Base-by-base conservation (phyloP, 805 yeast species). In the Candida silvicultrix region DNA sequence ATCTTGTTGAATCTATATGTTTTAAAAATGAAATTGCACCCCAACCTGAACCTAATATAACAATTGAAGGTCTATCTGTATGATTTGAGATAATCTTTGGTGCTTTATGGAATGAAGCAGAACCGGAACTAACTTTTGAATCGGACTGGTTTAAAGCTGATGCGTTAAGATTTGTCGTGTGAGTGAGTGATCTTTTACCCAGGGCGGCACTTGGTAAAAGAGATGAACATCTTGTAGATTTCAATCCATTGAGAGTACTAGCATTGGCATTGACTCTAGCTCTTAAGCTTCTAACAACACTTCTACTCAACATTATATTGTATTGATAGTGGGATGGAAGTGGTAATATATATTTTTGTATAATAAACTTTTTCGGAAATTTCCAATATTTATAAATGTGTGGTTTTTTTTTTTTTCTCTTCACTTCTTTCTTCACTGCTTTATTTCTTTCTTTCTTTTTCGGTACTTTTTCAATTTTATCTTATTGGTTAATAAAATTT, bases 41-140 rank as follows among this genome's bases (percentile, higher is more conserved):
- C 97, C 97, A 90, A 46, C 97, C 97, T 15, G 95, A 81, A 47
- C 94, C 94, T 60, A 78, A 79, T 63, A 76, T 81, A 38, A 89
- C 95, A 37, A 70, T 63, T 43, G 66, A 66, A 50, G 70, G 70
- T 56, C 68, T 70, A 42, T 64, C 62, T 43, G 61, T 55, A 38
- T 50, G 53, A 48, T 54, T 54, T 42, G 57, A 55, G 41, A 69
- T 66, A 45, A 68, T 56, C 49, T 67, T 66, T 50, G 63, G 62
- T 21, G 70, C 70, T 47, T 65, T 66, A 51, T 66, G 68, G 45
- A 70, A 69, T 5, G 69, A 58, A 25, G 65, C 52, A 15, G 60
- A 54, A 38, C 73, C 74, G 1, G 68, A 54, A 20, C 64, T 50
- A 18, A 57, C 57, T 18, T 64, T 66, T 6, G 59, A 50, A n/a